Evolutionary conservation across 2,329 filamentous ascomycete species (phyloP).

Genomic region (Clarireedia monteithiana): DNA sequence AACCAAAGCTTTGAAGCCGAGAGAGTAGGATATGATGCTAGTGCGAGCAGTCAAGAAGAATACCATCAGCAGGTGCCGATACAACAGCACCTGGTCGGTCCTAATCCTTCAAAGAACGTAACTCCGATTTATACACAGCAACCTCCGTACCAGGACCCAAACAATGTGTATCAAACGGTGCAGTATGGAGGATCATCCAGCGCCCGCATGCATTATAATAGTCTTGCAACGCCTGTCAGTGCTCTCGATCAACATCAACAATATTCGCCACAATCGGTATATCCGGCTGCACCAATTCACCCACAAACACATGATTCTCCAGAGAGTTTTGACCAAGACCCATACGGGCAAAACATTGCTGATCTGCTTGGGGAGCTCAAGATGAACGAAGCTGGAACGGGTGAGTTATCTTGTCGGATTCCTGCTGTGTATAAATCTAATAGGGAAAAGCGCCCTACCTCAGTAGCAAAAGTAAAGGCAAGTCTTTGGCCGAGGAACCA

Average conservation of each 20-base stretch:
- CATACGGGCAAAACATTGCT: slow-evolving; percentile 58
- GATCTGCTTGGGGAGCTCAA: slow-evolving; percentile 80
- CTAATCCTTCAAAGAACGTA: slow-evolving; percentile 32
- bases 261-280: slow-evolving; percentile 42
- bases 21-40: slow-evolving; percentile 36
- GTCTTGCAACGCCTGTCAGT: slow-evolving; percentile 41
- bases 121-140: slow-evolving; percentile 41
- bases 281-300: slow-evolving; percentile 43
- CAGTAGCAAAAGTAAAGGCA: slow-evolving; percentile 46
- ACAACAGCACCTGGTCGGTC: slow-evolving; percentile 34
- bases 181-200: slow-evolving; percentile 36
- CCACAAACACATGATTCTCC: slow-evolving; percentile 32
- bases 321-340: slow-evolving; percentile 50
- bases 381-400: slow-evolving; percentile 79
- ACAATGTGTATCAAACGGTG: slow-evolving; percentile 32
- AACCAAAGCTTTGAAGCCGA: slow-evolving; percentile 42
- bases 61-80: slow-evolving; percentile 48
- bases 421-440: slow-evolving; percentile 15
- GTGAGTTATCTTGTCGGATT: slow-evolving; percentile 41
- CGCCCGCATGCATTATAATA: slow-evolving; percentile 43
- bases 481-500: slow-evolving; percentile 49
- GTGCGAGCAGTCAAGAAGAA: slow-evolving; percentile 36
- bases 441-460: slow-evolving; percentile 67
- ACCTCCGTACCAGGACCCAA: slow-evolving; percentile 37
- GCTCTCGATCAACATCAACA: slow-evolving; percentile 43